Conservation (phyloP, 2,329 filamentous ascomycete genomes). For the Alternaria alternata region DNA sequence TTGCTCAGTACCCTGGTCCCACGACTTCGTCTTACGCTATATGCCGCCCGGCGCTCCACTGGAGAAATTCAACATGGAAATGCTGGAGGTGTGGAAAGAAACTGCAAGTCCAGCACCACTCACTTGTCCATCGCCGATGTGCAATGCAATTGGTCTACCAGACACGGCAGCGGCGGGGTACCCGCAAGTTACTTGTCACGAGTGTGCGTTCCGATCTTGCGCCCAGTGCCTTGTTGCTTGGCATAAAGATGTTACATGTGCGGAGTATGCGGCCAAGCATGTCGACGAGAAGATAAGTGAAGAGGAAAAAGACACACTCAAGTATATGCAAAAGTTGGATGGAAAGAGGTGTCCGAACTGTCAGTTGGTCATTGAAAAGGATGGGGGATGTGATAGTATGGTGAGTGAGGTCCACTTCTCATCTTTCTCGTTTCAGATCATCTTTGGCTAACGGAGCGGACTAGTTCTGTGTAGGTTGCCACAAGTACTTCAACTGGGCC, state of each 20-base stretch:
- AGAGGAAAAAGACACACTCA: constrained; percentile 31
- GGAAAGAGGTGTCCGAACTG: constrained; percentile 43
- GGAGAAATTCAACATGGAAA: constrained; percentile 38
- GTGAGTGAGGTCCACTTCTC: neutral
- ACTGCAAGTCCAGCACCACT: constrained; percentile 13
- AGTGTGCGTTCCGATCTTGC: constrained; percentile 31
- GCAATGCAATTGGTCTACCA: constrained; percentile 24
- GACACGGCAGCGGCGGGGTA: constrained; percentile 30
- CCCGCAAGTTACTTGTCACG: constrained; percentile 35
- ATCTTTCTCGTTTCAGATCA: neutral
- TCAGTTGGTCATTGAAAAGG: constrained; percentile 41
- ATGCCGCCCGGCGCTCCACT: constrained; percentile 23
- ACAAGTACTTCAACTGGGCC: constrained; percentile 39
- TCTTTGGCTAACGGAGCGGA: neutral
- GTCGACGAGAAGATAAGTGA: constrained; percentile 33
- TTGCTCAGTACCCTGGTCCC: constrained; percentile 31
- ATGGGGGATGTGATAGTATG: constrained; percentile 40
- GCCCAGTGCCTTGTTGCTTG: constrained; percentile 33
- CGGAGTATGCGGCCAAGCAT: constrained; percentile 26
- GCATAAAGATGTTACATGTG: constrained; percentile 36
- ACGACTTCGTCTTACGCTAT: constrained; percentile 28
- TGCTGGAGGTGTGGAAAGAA: constrained; percentile 33
- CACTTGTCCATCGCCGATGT: constrained; percentile 27
- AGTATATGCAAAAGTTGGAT: constrained; percentile 34
- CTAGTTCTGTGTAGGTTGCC: constrained; percentile 29